Base-by-base conservation (phyloP, 805 yeast genomes). In the Suhomyces sp. region DNA sequence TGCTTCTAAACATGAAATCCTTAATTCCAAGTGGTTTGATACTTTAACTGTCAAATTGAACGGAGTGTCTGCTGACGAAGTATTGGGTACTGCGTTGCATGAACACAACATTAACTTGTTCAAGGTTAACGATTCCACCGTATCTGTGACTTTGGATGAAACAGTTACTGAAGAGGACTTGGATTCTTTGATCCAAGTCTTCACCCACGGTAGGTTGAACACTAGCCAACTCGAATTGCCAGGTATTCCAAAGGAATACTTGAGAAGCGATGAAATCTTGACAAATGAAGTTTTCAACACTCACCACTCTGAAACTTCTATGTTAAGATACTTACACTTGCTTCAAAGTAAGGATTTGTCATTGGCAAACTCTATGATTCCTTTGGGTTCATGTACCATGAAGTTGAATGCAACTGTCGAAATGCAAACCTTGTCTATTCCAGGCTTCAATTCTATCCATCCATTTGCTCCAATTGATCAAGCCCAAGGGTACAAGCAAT, bases 341-440 rank as follows among this genome's bases (percentile, higher is more conserved):
- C 70, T 93, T 35, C 98, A 93, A 65, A 56, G 63, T 40, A 88
- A 85, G 64, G 98, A 93, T 66, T 70, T 93, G 41, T 91, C 98
- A 0, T 72, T 93, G 40, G 96, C 98, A 8, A 84, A 88, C 54
- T 85, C 97, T 4, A 93, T 93, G 98, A 93, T 93, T 43, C 95
- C 98, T 15, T 74, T 93, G 44, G 98, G 98, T 17, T 87, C 96
- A 6, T 93, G 98, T 70, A 93, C 98, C 13, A 93, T 93, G 98
- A 93, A 93, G 62, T 74, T 93, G 54, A 93, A 93, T 57, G 83
- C 96, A 35, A 91, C 98, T 2, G 95, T 88, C 6, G 91, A 88
- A 57, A 93, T 93, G 98, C 76, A 79, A 43, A 93, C 98, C 29
- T 72, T 93, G 35, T 82, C 96, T 3, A 88, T 96, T 84, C 96